Evolutionary conservation across 495 filamentous ascomycete species (phyloP).

Genomic region (Parathielavia appendiculata): DNA sequence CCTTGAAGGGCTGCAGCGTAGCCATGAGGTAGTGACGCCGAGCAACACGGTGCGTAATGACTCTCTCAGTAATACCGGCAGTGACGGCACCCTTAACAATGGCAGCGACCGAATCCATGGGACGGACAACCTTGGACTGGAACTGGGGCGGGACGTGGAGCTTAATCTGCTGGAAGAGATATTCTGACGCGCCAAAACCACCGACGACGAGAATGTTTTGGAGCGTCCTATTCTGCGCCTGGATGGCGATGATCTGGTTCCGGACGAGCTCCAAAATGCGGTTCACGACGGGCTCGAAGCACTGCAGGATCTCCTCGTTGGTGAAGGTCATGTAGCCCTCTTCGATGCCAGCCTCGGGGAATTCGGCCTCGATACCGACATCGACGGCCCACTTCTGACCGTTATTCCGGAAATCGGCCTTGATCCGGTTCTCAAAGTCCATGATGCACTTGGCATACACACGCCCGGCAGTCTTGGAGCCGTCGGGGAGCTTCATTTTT

Average conservation of each 20-base stretch:
- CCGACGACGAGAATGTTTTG: conserved; percentile 72
- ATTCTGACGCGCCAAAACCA: conserved; percentile 70
- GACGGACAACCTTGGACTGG: conserved; percentile 70
- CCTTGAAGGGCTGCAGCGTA: conserved; percentile 96
- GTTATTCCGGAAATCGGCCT: conserved; percentile 76
- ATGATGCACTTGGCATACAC: conserved; percentile 77
- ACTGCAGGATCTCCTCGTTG: conserved; percentile 73
- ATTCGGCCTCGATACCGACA: conserved; percentile 71
- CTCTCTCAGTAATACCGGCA: conserved; percentile 91
- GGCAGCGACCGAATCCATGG: conserved; percentile 72
- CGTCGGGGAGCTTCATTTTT: conserved; percentile 73
- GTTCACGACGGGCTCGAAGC: conserved; percentile 72
- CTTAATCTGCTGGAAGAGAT: conserved; percentile 77
- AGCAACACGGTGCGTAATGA: conserved; percentile 96
- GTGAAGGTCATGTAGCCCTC: conserved; percentile 81
- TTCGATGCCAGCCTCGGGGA: conserved; percentile 69
- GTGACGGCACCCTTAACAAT: conserved; percentile 75
- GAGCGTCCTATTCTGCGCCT: conserved; percentile 64
- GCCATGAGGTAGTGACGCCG: conserved; percentile 99
- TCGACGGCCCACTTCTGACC: conserved; percentile 74
- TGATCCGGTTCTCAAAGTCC: conserved; percentile 76
- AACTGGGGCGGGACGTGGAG: conserved; percentile 76
- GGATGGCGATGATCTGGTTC: conserved; percentile 74
- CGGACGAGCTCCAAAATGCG: conserved; percentile 66
- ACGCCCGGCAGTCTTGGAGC: conserved; percentile 66